Evolutionary conservation across 305 asterid species (phyloP), one percentile per base, ranked within the genome.

Genomic region (Fraxinus ornus): DNA sequence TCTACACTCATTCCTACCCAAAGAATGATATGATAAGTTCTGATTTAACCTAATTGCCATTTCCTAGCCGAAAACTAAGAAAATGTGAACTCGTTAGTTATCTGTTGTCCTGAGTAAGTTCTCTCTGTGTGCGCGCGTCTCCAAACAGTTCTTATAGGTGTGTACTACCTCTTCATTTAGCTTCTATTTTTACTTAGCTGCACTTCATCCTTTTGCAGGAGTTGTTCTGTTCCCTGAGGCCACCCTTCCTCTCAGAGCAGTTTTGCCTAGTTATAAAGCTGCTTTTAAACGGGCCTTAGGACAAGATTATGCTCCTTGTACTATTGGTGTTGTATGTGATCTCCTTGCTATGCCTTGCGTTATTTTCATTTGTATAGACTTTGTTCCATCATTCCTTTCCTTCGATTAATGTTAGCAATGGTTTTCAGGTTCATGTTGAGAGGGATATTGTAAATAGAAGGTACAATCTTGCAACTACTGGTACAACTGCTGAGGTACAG

Each of bases 201-300:
- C 33, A 76, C 64, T 83, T 81, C 55, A 62, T 68, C 75, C 73
- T 44, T 68, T 83, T 82, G 68, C 88, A 92, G 98, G 97, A 52
- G 92, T 93, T 83, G 98, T 93, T 87, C 83, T 93, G 84, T 93
- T 93, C 88, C 99, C 99, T 0, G 97, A 94, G 88, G 98, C 98
- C 75, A 91, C 90, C 64, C 98, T 95, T 88, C 99, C 97, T 66
- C 92, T 95, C 77, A 89, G 98, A 91, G 95, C 93, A 79, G 78
- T 93, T 85, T 81, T 86, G 77, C 92, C 92, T 44, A 89, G 87
- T 89, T 89, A 90, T 84, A 84, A 91, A 78, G 94, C 99, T 85
- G 96, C 95, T 19, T 86, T 94, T 73, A 94, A 94, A 84, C 89
- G 88, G 82, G 98, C 97, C 79, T 57, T 96, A 92, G 86, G 77